Conservation (phyloP, 768 basidiomycete genomes). For the Gelatoporia subvermispora region DNA sequence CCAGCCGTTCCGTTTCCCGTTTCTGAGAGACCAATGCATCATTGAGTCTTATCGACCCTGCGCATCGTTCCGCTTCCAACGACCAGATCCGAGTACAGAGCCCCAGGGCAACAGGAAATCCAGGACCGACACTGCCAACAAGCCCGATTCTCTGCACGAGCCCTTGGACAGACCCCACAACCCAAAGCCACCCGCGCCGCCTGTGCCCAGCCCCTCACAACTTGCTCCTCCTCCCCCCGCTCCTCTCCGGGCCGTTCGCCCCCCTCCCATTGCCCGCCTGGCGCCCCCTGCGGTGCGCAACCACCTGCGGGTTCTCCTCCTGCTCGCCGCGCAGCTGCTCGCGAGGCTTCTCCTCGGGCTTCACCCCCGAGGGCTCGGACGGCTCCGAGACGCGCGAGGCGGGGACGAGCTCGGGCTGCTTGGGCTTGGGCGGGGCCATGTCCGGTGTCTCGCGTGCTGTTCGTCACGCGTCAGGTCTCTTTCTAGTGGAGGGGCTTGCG, state of each 20-base stretch:
- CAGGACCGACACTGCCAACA: no score
- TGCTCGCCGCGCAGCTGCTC: slow-evolving; percentile 20
- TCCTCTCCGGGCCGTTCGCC: background rate
- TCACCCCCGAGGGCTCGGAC: slow-evolving; percentile 22
- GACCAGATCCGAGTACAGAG: no score
- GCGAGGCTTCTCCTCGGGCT: slow-evolving; percentile 22
- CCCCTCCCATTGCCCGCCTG: slow-evolving; percentile 6
- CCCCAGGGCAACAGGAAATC: no score
- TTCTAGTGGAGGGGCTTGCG: background rate
- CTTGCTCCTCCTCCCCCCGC: background rate
- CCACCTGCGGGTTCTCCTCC: slow-evolving; percentile 30
- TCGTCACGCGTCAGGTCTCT: background rate
- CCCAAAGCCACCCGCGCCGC: slow-evolving; percentile 9
- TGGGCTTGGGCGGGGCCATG: slow-evolving; percentile 1
- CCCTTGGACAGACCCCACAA: no score
- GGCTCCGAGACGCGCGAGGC: slow-evolving; percentile 23
- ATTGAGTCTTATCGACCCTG: no score
- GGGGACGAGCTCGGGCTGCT: slow-evolving; percentile 11
- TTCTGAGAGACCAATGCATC: no score
- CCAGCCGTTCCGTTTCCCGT: no score
- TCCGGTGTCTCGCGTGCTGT: background rate
- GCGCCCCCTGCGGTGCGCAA: slow-evolving; percentile 13
- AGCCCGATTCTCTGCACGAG: no score
- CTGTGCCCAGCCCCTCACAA: slow-evolving; percentile 5
- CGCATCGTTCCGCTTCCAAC: no score